These are phyloP conservation scores for Fagus crenata DNA, from an alignment of 306 rosid species.

Conservation along the genomic window DNA sequence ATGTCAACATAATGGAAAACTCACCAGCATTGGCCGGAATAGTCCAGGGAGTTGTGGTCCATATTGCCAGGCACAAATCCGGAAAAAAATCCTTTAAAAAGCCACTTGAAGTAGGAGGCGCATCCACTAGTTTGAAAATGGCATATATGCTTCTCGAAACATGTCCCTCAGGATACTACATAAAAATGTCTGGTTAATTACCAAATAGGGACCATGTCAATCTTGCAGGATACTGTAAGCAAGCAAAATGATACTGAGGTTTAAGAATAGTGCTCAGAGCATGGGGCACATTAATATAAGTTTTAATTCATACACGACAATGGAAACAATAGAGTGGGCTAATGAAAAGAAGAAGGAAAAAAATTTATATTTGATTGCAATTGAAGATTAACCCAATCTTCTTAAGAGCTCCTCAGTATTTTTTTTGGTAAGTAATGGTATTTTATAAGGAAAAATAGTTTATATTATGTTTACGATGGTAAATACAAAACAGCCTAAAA, in stretches of 20 bases:
- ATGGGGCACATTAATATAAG: neutral
- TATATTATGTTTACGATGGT: no score
- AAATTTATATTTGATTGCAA: neutral
- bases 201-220: neutral
- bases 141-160: conserved; percentile 86
- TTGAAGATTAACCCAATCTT: neutral
- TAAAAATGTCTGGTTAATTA: conserved; percentile 29
- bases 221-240: neutral
- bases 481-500: no score
- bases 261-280: neutral
- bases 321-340: neutral
- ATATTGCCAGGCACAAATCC: conserved; percentile 78
- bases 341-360: neutral
- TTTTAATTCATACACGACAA: conserved; percentile 7
- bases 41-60: conserved; percentile 99
- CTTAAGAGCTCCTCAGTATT: neutral
- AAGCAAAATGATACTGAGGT: conserved; percentile 9
- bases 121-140: conserved; percentile 67
- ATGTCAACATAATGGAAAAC: conserved; percentile 31
- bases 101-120: conserved; percentile 46
- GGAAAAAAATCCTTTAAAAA: conserved; percentile 68
- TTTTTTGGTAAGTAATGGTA: no score
- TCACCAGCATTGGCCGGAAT: conserved; percentile 97
- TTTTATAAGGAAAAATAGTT: no score
- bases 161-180: conserved; percentile 95